phyloP scores from a whole-genome alignment of 1,284 basidiomycete genomes.

The Chalciporus sp. region DNA sequence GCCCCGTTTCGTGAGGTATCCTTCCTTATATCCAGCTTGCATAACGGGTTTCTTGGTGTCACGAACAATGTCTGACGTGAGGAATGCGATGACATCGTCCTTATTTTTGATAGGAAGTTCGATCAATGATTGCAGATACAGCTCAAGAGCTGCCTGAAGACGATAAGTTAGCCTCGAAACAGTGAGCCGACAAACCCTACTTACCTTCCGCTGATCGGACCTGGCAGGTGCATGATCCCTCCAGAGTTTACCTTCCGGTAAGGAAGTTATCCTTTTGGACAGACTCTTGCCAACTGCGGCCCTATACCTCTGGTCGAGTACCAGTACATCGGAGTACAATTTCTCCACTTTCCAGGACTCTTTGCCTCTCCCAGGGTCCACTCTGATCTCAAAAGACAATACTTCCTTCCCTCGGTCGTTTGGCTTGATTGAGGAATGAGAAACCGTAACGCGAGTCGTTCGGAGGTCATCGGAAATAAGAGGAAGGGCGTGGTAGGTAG shows the following conservation, averaged over 20 bases:
- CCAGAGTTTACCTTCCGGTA: constrained; percentile 94
- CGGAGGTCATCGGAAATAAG: constrained; percentile 70
- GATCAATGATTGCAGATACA: constrained; percentile 87
- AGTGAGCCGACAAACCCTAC: constrained; percentile 24
- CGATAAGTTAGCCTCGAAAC: constrained; percentile 11
- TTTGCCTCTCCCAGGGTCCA: constrained; percentile 66
- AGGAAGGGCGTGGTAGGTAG: constrained; percentile 66
- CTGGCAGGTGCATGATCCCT: constrained; percentile 96
- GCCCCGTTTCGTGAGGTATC: constrained; percentile 94
- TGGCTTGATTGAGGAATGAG: constrained; percentile 76
- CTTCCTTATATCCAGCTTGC: constrained; percentile 88
- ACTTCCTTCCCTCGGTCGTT: constrained; percentile 90
- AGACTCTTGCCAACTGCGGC: constrained; percentile 68
- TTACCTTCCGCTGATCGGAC: constrained; percentile 91
- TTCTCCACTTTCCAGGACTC: constrained; percentile 92
- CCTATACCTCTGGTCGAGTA: constrained; percentile 74
- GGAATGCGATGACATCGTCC: constrained; percentile 89
- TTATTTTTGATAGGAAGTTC: constrained; percentile 85
- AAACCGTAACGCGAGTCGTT: constrained; percentile 61
- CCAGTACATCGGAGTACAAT: constrained; percentile 87
- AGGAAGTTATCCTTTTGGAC: constrained; percentile 73
- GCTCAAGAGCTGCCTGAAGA: constrained; percentile 75
- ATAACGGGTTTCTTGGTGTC: constrained; percentile 73
- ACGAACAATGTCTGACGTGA: constrained; percentile 86
- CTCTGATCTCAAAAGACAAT: constrained; percentile 76